Evolutionary conservation across 768 basidiomycete genomes (phyloP).

Genomic region (Kwoniella pini): DNA sequence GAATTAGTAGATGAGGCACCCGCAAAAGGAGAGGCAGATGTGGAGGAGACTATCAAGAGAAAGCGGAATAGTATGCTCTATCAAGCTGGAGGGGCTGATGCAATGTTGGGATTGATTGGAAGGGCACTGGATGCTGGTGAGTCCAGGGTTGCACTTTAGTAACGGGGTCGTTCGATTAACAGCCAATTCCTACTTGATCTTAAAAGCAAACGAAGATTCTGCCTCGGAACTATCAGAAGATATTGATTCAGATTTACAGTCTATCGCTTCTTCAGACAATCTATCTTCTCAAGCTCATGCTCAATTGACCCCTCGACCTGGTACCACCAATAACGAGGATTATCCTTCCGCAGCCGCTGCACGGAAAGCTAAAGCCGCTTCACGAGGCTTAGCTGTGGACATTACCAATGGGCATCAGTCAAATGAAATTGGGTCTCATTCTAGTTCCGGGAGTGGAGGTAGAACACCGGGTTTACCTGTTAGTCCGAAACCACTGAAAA

Average conservation of each 20-base stretch:
- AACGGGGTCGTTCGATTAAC: background rate
- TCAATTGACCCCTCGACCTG: background rate
- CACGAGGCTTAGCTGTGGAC: constrained; percentile 11
- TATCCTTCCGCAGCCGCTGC: constrained; percentile 17
- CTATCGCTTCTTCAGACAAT: constrained; percentile 7
- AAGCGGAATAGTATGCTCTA: constrained; percentile 50
- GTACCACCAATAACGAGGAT: background rate
- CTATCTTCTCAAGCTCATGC: constrained; percentile 1
- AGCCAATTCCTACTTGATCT: background rate
- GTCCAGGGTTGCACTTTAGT: background rate
- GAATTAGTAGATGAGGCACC: background rate
- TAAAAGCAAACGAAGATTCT: constrained; percentile 22
- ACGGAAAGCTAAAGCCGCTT: constrained; percentile 18
- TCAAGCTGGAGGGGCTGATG: constrained; percentile 43
- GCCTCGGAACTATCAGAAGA: constrained; percentile 22
- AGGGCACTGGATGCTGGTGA: constrained; percentile 42
- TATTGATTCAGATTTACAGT: constrained; percentile 17
- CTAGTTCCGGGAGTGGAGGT: background rate
- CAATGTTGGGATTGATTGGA: constrained; percentile 41
- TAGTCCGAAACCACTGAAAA: constrained; percentile 10
- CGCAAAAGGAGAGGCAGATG: constrained; percentile 4
- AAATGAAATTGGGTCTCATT: background rate
- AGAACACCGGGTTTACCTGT: constrained; percentile 11
- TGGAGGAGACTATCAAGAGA: constrained; percentile 33
- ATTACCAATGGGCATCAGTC: background rate